Base-by-base conservation (phyloP, 768 basidiomycete genomes). In the Cubamyces lactineus region DNA sequence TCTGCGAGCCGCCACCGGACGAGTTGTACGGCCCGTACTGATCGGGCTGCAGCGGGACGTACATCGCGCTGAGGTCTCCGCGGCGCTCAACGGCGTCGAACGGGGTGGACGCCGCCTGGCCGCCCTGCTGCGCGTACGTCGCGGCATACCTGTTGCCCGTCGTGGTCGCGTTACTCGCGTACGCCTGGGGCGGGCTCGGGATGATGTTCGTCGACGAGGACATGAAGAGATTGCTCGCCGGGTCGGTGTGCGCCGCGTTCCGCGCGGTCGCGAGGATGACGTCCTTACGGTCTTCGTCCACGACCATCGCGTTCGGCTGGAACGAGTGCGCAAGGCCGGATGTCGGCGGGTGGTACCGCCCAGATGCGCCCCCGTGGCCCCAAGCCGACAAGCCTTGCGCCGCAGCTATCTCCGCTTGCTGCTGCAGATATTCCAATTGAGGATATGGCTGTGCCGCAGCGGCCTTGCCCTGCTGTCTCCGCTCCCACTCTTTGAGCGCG, bases 401-500 rank as follows among this genome's bases (percentile, higher is more conserved):
- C 21, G 86, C 83, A 1, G 84, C 91, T 67, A 92, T 79, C 75
- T 93, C 92, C 0, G 94, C 96, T 72, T 98, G 96, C 73, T 97
- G 94, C 66, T 96, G 93, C 51, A 98, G 76, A 71, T 85, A 92
- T 72, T 96, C 95, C 38, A 98, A 80, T 70, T 95, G 94, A 6
- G 91, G 94, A 69, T 96, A 94, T 24, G 89, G 87, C 70, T 89
- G 86, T 16, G 86, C 84, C n/a, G 85, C 85, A 13, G 79, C 75
- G 1, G 84, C 81, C 68, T 89, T 89, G 17, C 88, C 92, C 12
- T 86, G 77, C 71, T 94, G 91, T 63, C 95, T 79, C 66, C 94
- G 77, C 75, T 98, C 97, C 96, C 96, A 98, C 76, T 98, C 96
- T 45, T 89, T 85, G 80, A 94, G 90, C 46, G 92, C 90, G 65